Conservation (phyloP, 2,329 filamentous ascomycete genomes). For the Hypoxylon sp. region DNA sequence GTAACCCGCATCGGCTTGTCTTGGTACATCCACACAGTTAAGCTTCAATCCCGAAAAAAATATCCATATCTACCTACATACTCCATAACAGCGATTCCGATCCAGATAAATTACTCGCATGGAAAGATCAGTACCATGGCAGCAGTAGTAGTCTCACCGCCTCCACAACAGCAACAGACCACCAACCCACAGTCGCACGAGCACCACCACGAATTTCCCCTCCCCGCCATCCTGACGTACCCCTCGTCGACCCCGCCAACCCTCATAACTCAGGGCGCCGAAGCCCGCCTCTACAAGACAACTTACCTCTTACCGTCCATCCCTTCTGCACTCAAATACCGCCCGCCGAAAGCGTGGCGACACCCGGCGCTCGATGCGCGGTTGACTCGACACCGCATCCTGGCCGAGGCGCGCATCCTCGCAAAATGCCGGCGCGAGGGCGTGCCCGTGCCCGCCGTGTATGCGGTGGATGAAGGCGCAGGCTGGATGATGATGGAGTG, state of each 20-base stretch:
- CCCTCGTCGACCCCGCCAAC: constrained; percentile 71
- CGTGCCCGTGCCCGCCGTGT: constrained; percentile 84
- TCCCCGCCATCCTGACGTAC: constrained; percentile 76
- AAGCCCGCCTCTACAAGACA: constrained; percentile 93
- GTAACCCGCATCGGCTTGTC: not conserved
- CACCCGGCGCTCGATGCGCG: constrained; percentile 91
- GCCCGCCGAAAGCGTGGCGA: constrained; percentile 90
- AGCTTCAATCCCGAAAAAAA: constrained; percentile 6
- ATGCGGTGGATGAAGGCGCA: constrained; percentile 74
- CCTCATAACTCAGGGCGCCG: constrained; percentile 93
- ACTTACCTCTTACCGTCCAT: constrained; percentile 78
- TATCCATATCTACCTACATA: not conserved
- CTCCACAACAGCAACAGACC: constrained; percentile 28
- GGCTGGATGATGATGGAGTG: constrained; percentile 90
- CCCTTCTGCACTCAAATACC: constrained; percentile 89
- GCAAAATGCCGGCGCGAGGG: constrained; percentile 84
- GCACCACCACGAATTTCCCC: constrained; percentile 60
- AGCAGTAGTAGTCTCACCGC: constrained; percentile 25
- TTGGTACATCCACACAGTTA: not conserved
- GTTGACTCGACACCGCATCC: constrained; percentile 86
- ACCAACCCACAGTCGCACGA: constrained; percentile 17
- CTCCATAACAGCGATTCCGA: constrained; percentile 19
- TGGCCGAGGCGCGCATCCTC: constrained; percentile 90
- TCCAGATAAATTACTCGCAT: constrained; percentile 19
- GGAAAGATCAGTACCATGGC: constrained; percentile 35